Evolutionary conservation across 108 stramenopile species (phyloP), one percentile per base, ranked within the genome.

Genomic region (Skeletonema marinoi): DNA sequence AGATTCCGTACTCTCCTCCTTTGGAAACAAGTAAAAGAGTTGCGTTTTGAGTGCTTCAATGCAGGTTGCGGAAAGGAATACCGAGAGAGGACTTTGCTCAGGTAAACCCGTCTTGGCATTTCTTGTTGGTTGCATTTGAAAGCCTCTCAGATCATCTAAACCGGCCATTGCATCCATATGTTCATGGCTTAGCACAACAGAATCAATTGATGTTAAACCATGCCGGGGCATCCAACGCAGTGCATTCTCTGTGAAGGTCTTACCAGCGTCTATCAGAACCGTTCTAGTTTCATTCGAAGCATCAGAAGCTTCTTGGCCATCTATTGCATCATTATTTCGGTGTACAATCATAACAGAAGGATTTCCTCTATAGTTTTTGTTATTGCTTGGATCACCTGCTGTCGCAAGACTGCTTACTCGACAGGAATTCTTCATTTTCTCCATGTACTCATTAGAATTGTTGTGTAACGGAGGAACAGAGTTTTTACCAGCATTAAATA

Each of bases 331-430:
- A 48, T 70, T 73, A 66, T 85, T 82, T 38, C 50, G 77, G 69
- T 89, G 84, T 30, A 73, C 60, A 69, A 93, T 86, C 65, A 96
- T 78, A 32, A 96, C 69, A 56, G 86, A 84, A 19, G 95, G 92
- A 71, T 96, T 96, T 67, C 91, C 91, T 35, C 95, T 73, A 68
- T 96, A 93, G 71, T 96, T 82, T 62, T 88, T 92, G 80, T 93
- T 96, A 78, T 73, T 62, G 59, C 83, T 86, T 46, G 95, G 95
- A 79, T 96, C 86, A 4, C 92, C 92, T 31, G 46, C 66, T 12
- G 80, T 79, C 17, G 95, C 95, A 71, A 83, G 50, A 11, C 74
- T 78, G 66, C 90, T 91, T 11, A 86, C 86, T 42, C 60, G 32
- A 70, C 95, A 93, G 5, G 32, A 41, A 13, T 78, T 68, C 32